Base-by-base conservation (phyloP, 148 eudicot genomes). In the Vaccinium darrowii region DNA sequence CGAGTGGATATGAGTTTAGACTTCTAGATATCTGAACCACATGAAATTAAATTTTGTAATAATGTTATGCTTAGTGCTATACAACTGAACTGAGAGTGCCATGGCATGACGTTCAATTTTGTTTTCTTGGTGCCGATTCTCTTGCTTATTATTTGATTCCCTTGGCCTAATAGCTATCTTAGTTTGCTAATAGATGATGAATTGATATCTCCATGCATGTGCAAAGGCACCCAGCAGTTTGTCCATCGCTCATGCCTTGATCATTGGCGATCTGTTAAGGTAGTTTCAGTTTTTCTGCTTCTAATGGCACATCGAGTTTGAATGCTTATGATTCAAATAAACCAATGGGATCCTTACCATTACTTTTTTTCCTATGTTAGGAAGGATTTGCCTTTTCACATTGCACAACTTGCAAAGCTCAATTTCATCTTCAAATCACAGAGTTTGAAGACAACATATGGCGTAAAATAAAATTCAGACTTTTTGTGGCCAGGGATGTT, bases 201-300 rank as follows among this genome's bases (percentile, higher is more conserved):
- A 86, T 88, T 96, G 89, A 96, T 96, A 91, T 91, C 95, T 43
- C 98, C 98, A 69, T 96, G 98, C 89, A 94, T 94, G 95, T 96
- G 98, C 94, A 96, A 94, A 90, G 98, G 98, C 84, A 94, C 98
- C 76, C 98, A 93, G 52, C 98, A 94, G 86, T 96, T 93, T 90
- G 98, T 96, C 87, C 98, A 96, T 80, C 98, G 98, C 27, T 87
- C 92, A 82, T 96, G 98, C 91, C 95, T 96, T 85, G 98, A 96
- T 90, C 98, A 96, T 60, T 96, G 98, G 98, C 94, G 98, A 76
- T 94, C 98, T 51, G 97, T 96, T 71, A 96, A 96, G 96, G 98
- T 86, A 84, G 92, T 87, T n/a, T 67, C 23, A 8, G 30, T 63
- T 36, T 85, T 47, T 43, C 27, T 43, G 53, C 39, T 14, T 58